phyloP scores from a whole-genome alignment of 2,329 filamentous ascomycete species.

The Aspergillus bombycis region DNA sequence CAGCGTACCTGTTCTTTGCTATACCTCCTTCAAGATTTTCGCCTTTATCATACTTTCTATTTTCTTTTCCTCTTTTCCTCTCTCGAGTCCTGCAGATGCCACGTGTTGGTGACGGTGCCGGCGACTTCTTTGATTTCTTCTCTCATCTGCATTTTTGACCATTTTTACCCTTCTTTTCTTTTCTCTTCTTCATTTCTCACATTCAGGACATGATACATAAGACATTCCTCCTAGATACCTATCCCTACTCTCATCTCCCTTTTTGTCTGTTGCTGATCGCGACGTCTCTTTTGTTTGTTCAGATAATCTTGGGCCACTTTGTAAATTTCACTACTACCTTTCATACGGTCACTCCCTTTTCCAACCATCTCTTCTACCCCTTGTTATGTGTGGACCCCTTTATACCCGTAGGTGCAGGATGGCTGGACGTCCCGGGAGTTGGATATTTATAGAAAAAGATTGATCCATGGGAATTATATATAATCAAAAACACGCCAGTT shows the following conservation, averaged over 20 bases:
- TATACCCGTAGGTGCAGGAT: conserved; percentile 15
- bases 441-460: background rate
- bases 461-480: background rate
- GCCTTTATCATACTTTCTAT: conserved; percentile 5
- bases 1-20: conserved; percentile 11
- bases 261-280: conserved; percentile 5
- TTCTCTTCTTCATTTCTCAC: conserved; percentile 7
- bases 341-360: conserved; percentile 2
- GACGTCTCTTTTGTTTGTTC: conserved; percentile 12
- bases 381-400: conserved; percentile 13
- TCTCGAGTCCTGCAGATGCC: background rate
- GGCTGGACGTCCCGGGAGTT: conserved; percentile 8
- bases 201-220: conserved; percentile 9
- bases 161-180: conserved; percentile 2
- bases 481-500: background rate
- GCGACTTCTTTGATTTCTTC: background rate
- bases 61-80: conserved; percentile 3
- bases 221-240: conserved; percentile 8
- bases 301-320: conserved; percentile 4
- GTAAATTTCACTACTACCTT: conserved; percentile 5
- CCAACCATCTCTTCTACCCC: conserved; percentile 2
- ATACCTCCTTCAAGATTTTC: conserved; percentile 6
- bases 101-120: background rate
- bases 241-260: conserved; percentile 5
- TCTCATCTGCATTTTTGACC: conserved; percentile 3